Evolutionary conservation across 2,329 filamentous ascomycete species (phyloP), one percentile per base, ranked within the genome.

Genomic region (Chrysoporthe austroafricana): DNA sequence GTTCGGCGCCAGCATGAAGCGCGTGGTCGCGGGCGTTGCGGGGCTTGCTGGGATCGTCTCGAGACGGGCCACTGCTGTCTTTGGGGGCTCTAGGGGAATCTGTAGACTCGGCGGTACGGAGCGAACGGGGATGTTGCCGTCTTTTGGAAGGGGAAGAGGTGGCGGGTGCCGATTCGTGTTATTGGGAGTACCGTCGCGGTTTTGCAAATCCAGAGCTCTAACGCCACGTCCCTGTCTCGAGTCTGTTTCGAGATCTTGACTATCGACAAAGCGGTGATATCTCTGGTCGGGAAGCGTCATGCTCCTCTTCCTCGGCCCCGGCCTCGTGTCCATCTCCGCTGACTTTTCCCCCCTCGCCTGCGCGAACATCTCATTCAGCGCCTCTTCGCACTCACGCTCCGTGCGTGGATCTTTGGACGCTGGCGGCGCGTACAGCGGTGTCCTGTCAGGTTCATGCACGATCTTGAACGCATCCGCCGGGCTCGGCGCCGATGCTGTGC

Each of bases 341-440:
- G 14, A 14, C 63, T 21, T 42, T 36, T 0, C 48, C 21, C 11
- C n/a, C 56, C 18, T 65, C 34, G 63, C 44, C 7, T 42, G 57
- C 11, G 54, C 54, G 18, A 52, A 65, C 63, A 65, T 60, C 32
- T 65, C 56, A 11, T 52, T 18, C 32, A 65, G 54, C n/a, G 68
- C 68, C 46, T 57, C 62, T 36, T 65, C 56, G 42, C 61, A 70
- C 48, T 70, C 66, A 5, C 44, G 32, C 5, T 68, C 66, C n/a
- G 66, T 70, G 9, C 62, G 58, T 32, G 68, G 68, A 26, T 63
- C 46, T 0, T 32, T 50, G 2, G 63, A 44, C 43, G 39, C 26
- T 16, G 63, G 56, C 13, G 56, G 63, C 9, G 63, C 60, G 63
- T 65, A 65, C 18, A 65, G 44, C 4, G 66, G 63, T 34, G 43